Percentiles rank a stretch among this genome's conserved stretches.
Conservation (phyloP, 2,329 filamentous ascomycete genomes). For the Fusarium virguliforme region DNA sequence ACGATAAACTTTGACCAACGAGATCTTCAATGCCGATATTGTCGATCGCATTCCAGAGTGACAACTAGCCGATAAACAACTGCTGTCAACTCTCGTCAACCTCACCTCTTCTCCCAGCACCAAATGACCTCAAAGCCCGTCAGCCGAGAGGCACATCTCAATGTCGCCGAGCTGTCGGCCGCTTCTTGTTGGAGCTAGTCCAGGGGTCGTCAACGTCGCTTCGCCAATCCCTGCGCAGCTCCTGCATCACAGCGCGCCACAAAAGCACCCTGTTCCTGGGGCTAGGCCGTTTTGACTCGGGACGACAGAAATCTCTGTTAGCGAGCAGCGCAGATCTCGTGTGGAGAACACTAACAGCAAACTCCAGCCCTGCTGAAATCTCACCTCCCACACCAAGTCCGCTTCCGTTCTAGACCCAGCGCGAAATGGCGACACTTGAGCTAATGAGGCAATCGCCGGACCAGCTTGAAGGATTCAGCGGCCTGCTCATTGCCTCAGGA, state of each 20-base stretch:
- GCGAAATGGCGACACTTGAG: constrained; percentile 11
- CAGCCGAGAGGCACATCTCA: constrained; percentile 10
- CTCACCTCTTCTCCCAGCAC: not conserved
- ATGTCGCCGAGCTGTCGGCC: constrained; percentile 17
- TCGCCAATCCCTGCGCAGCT: constrained; percentile 12
- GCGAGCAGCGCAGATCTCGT: accelerated
- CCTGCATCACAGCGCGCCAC: constrained; percentile 25
- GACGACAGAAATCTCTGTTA: constrained; percentile 20
- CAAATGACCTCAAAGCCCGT: constrained; percentile 14
- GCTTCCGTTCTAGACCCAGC: constrained; percentile 35
- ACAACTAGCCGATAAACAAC: not conserved
- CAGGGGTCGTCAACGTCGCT: constrained; percentile 27
- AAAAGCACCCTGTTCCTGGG: constrained; percentile 32
- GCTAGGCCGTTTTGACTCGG: constrained; percentile 13
- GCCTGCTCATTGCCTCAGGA: constrained; percentile 2
- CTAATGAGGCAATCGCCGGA: constrained; percentile 44
- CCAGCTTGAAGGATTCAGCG: constrained; percentile 19
- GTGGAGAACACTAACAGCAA: not conserved
- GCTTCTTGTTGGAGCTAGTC: constrained; percentile 33
- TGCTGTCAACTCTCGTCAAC: not conserved
- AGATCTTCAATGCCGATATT: not conserved
- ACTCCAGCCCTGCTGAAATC: not conserved
- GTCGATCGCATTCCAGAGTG: not conserved
- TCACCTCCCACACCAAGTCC: constrained; percentile 12
- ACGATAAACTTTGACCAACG: not conserved